Base-by-base conservation (phyloP, 805 yeast species). In the Saturnispora serradocipensis region DNA sequence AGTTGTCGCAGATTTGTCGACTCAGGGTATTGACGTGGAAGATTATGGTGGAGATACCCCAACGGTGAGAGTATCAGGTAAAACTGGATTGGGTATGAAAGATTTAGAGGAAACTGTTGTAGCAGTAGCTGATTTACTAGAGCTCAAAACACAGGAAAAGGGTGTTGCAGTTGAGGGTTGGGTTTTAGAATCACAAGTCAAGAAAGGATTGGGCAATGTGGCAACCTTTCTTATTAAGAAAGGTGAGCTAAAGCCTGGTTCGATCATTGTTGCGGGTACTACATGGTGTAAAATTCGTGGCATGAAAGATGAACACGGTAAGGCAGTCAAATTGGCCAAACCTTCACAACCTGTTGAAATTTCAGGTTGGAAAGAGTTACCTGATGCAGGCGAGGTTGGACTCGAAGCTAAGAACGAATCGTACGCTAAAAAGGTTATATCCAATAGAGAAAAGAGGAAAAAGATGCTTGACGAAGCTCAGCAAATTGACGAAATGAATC, bases 1-100 rank as follows among this genome's bases (percentile, higher is more conserved):
- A 59, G 95, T 89, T 2, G 74, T 84, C 50, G 77, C 81, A 3
- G 98, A 90, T 63, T 72, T 93, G 52, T 80, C 95, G 1, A 71
- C 77, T 0, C 72, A 86, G 53, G 97, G 81, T 4, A 81, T 93
- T 13, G 91, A 86, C 54, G 84, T 88, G 28, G 99, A 93, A 63
- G 90, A 85, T 56, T 87, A 84, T 61, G 99, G 99, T 52, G 99
- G 99, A 50, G 98, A 93, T 40, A 83, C 89, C 5, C 97, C 89
- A 63, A 84, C 87, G 0, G 88, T 93, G 2, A 78, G 80, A 48
- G 91, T 93, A 1, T 86, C 96, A 36, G 98, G 96, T 0, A 79
- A 84, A 53, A 86, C 97, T 0, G 97, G 98, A 0, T 68, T 83
- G 56, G 93, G 93, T 54, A 89, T 93, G 84, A 91, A 86, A 56